These are phyloP conservation scores for Oryza longistaminata DNA, from an alignment of 176 grass and related monocot genomes.

Conservation along the genomic window DNA sequence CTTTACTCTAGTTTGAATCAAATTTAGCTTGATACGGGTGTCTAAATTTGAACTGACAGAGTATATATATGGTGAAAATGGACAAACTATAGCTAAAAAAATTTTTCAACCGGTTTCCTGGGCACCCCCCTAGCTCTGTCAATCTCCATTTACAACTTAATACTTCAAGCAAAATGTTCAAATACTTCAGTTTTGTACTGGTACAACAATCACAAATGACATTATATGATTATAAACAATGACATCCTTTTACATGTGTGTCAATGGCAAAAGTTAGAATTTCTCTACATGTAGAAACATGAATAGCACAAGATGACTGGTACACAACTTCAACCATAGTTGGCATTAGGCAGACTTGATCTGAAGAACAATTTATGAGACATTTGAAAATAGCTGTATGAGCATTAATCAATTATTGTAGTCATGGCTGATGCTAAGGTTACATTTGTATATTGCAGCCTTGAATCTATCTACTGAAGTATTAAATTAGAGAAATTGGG, in stretches of 20 bases:
- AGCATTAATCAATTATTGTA: neutral
- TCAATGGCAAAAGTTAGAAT: too few relatives aligned
- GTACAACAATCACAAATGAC: neutral
- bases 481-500: neutral
- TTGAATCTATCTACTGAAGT: neutral
- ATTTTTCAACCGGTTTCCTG: too few relatives aligned
- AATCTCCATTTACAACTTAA: constrained; percentile 5
- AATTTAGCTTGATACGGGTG: too few relatives aligned
- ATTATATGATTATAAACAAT: neutral
- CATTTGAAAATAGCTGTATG: neutral
- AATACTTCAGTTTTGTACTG: neutral
- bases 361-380: neutral
- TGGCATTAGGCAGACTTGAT: neutral
- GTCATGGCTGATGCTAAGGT: neutral
- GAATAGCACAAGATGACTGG: neutral
- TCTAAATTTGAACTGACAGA: too few relatives aligned
- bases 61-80: too few relatives aligned
- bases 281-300: neutral
- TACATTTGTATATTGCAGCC: neutral
- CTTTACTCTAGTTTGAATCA: too few relatives aligned
- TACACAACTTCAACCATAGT: neutral
- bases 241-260: neutral
- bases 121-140: too few relatives aligned
- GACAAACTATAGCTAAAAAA: too few relatives aligned
- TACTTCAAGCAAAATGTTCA: constrained; percentile 9